Percentiles rank a stretch among this genome's conserved stretches.
Conservation (phyloP, 2,329 filamentous ascomycete species). For the Calonectria hawksworthii region DNA sequence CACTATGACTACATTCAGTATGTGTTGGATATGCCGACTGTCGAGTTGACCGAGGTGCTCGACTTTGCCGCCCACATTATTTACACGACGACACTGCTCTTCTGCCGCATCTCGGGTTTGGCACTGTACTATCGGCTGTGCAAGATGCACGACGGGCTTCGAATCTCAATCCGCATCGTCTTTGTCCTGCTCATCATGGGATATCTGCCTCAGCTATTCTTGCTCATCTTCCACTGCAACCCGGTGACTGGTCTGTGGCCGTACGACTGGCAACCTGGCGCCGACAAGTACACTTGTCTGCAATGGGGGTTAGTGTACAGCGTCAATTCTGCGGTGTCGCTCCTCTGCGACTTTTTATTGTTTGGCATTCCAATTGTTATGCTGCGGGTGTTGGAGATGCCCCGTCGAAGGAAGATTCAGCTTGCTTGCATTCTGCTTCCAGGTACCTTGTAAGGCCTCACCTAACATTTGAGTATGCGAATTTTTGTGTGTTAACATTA, state of each 20-base stretch:
- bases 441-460: constrained; percentile 58
- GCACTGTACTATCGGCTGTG: constrained; percentile 65
- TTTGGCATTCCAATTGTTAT: constrained; percentile 65
- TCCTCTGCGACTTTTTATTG: constrained; percentile 64
- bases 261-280: constrained; percentile 61
- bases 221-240: constrained; percentile 65
- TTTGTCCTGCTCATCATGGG: constrained; percentile 55
- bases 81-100: constrained; percentile 63
- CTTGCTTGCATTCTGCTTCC: constrained; percentile 63
- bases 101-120: constrained; percentile 65
- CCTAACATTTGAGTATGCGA: too few relatives aligned
- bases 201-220: constrained; percentile 62
- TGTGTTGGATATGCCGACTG: constrained; percentile 57
- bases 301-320: constrained; percentile 66
- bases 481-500: constrained; percentile 14
- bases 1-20: constrained; percentile 62
- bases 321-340: constrained; percentile 63
- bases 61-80: constrained; percentile 66
- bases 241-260: constrained; percentile 67
- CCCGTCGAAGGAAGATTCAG: constrained; percentile 60
- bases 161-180: constrained; percentile 52
- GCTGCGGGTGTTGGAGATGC: constrained; percentile 60
- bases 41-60: constrained; percentile 60
- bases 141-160: constrained; percentile 52
- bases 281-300: constrained; percentile 58